These are phyloP conservation scores for Kurtzmaniella quercitrusa DNA, from an alignment of 1,139 yeast species.

Conservation along the genomic window DNA sequence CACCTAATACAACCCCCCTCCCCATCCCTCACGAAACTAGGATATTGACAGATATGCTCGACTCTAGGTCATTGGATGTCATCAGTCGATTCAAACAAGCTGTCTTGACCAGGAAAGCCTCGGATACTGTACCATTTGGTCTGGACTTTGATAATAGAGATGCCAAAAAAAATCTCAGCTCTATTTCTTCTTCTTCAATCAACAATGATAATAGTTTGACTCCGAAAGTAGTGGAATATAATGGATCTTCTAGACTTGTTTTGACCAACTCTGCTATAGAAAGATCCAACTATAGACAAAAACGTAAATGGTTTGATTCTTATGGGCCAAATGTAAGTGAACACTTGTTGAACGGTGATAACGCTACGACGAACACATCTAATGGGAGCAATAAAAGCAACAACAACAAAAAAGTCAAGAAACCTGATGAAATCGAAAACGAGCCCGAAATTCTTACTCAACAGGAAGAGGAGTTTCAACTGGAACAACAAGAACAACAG, in stretches of 20 bases:
- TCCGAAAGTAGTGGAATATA: constrained; percentile 38
- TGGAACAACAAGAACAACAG: constrained; percentile 11
- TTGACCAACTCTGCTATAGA: constrained; percentile 35
- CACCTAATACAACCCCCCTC: too few relatives aligned
- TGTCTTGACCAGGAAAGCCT: constrained; percentile 16
- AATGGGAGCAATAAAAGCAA: constrained; percentile 8
- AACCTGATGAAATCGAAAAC: constrained; percentile 43
- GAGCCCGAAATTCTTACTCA: constrained; percentile 79
- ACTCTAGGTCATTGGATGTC: constrained; percentile 35
- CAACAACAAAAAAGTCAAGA: constrained; percentile 18
- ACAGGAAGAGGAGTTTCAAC: constrained; percentile 31
- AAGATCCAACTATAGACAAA: constrained; percentile 21
- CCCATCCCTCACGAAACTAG: too few relatives aligned
- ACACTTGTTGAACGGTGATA: constrained; percentile 8
- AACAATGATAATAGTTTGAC: constrained; percentile 16
- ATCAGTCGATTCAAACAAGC: constrained; percentile 40
- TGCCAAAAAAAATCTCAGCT: constrained; percentile 36
- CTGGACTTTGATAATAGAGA: constrained; percentile 1
- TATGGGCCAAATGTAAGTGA: constrained; percentile 13
- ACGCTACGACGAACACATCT: constrained; percentile 5
- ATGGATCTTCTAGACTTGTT: constrained; percentile 38
- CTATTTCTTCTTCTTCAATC: constrained; percentile 14
- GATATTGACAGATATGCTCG: too few relatives aligned
- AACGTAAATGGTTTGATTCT: constrained; percentile 35
- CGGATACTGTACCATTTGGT: constrained; percentile 9